Evolutionary conservation across 2,329 filamentous ascomycete species (phyloP), one percentile per base, ranked within the genome.

Genomic region (Pseudogymnoascus sp.): DNA sequence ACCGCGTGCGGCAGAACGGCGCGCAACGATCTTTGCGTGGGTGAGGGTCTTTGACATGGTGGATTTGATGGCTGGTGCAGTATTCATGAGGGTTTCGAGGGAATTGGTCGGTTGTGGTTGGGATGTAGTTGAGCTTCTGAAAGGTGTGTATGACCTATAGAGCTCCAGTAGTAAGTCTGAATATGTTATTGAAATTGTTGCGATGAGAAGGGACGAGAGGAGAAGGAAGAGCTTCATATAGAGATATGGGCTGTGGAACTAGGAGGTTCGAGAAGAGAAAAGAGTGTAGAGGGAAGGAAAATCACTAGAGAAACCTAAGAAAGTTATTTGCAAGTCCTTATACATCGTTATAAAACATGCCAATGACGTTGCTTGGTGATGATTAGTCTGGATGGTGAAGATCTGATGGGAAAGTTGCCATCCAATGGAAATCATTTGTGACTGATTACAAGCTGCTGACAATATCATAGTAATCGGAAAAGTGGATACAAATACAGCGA

Each of bases 11-110:
- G 81, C 79, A 68, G 89, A 95, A 64, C 84, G 85, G 67, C 92
- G 89, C 62, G 88, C 88, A 38, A 83, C 84, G 77, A 96, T 88
- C 71, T 89, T 90, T 69, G 86, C 87, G 75, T 88, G 83, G 38
- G 80, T 76, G 65, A 89, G 83, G 40, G 82, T 77, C 74, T 84
- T 86, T 63, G 85, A 81, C 84, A 88, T 88, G 70, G 77, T 77
- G 64, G 67, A 67, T 68, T 74, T 76, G 68, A 73, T 62, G 21
- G 67, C 63, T 69, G 73, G 77, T 67, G 64, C 50, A 13, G 64
- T 62, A 62, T 63, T 72, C 70, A 73, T 73, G 53, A 42, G 33
- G 15, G 21, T 37, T 35, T 63, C 61, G 33, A 50, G 15, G 13
- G 63, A 40, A 21, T 44, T 40, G 46, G 26, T 60, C 19, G 53